Evolutionary conservation across 176 grass and related monocot species (phyloP).

Genomic region (Zoysia pacifica): DNA sequence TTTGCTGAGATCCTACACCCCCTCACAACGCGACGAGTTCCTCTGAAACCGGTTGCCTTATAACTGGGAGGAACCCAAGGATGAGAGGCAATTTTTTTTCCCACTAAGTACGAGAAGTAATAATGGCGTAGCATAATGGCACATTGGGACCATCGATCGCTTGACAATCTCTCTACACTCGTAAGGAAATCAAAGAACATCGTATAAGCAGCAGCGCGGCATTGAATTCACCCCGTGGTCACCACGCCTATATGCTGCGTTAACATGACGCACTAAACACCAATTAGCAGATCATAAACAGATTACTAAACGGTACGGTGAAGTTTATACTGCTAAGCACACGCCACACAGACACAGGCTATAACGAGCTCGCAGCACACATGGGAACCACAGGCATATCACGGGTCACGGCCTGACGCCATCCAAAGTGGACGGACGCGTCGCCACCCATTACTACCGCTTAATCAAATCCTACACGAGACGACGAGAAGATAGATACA

Average conservation of each 20-base stretch:
- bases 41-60: background rate
- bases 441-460: background rate
- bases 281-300: background rate
- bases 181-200: background rate
- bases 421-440: background rate
- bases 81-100: background rate
- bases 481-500: background rate
- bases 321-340: background rate
- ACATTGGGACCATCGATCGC: background rate
- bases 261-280: background rate
- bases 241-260: background rate
- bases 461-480: background rate
- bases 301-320: background rate
- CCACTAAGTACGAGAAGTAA: background rate
- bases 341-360: background rate
- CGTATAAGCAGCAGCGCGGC: background rate
- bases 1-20: background rate
- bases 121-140: background rate
- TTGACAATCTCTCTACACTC: background rate
- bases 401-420: background rate
- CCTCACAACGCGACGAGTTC: background rate
- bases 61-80: background rate
- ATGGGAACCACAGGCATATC: background rate
- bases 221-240: background rate
- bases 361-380: conserved; percentile 13